Evolutionary conservation across 768 basidiomycete genomes (phyloP).

Genomic region (Psilocybe cubensis): DNA sequence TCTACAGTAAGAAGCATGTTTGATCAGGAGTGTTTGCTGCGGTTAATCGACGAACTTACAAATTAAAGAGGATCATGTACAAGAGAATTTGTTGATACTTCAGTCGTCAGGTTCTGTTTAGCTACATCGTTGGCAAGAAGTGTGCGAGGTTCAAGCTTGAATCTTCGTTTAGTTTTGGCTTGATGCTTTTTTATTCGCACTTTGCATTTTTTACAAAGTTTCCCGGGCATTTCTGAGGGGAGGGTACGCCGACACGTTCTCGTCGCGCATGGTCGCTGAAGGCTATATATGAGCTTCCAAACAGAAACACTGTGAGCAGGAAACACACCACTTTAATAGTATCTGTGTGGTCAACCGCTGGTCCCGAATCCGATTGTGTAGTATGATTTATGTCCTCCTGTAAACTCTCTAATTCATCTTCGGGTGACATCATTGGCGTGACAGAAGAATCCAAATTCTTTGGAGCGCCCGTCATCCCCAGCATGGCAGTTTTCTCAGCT

Average conservation of each 20-base stretch:
- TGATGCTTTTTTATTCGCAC: conserved; percentile 47
- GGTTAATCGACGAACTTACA: background rate
- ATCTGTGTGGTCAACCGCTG: background rate
- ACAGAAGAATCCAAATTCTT: background rate
- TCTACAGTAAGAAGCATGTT: background rate
- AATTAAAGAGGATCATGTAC: background rate
- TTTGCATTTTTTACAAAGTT: conserved; percentile 49
- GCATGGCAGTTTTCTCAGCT: background rate
- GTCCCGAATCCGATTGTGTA: background rate
- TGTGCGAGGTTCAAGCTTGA: conserved; percentile 46
- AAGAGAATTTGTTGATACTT: background rate
- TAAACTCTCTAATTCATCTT: background rate
- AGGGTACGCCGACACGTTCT: conserved; percentile 44
- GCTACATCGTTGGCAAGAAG: conserved; percentile 11
- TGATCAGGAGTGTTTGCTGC: background rate
- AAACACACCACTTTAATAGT: background rate
- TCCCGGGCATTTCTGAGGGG: conserved; percentile 23
- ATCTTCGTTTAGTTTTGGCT: conserved; percentile 45
- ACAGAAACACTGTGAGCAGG: background rate
- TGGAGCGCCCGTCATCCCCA: background rate
- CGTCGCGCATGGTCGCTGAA: conserved; percentile 32
- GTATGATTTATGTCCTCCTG: background rate
- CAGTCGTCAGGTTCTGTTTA: background rate
- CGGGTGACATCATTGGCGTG: background rate
- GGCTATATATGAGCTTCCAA: background rate